Percentiles rank a stretch among this genome's conserved stretches.
Conservation (phyloP, 257 asterid species). For the Nicotiana benthamiana region DNA sequence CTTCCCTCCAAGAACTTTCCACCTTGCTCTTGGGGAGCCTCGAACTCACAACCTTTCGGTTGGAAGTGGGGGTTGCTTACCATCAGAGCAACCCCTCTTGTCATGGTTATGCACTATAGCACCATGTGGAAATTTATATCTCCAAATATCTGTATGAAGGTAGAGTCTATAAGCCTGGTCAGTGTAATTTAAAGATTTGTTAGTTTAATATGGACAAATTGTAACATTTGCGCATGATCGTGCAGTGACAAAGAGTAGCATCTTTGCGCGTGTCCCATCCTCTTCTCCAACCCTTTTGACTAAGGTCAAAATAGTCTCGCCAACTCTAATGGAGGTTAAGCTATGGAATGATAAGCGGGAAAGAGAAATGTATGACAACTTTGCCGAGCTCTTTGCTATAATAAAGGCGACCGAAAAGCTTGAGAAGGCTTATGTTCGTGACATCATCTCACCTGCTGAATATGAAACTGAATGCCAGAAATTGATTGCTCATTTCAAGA, state of each 20-base stretch:
- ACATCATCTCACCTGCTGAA: slow-evolving; percentile 49
- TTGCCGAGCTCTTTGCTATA: slow-evolving; percentile 83
- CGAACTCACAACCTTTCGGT: too few species aligned
- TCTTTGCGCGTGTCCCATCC: slow-evolving; percentile 95
- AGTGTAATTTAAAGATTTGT: background rate
- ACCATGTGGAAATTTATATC: background rate
- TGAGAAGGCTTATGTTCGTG: slow-evolving; percentile 83
- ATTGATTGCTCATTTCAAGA: slow-evolving; percentile 72
- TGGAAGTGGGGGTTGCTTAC: too few species aligned
- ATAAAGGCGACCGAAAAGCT: slow-evolving; percentile 91
- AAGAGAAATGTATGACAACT: slow-evolving; percentile 89
- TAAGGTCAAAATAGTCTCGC: background rate
- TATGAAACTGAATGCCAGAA: slow-evolving; percentile 80
- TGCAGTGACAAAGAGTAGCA: slow-evolving; percentile 32
- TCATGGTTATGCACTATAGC: background rate
- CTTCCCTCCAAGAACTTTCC: too few species aligned
- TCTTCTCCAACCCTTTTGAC: slow-evolving; percentile 69
- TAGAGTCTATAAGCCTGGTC: background rate
- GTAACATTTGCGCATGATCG: slow-evolving; percentile 12
- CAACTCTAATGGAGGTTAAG: slow-evolving; percentile 71
- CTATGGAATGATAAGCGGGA: slow-evolving; percentile 98
- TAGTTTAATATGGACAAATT: slow-evolving; percentile 6
- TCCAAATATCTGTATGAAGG: background rate
- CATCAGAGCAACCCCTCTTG: too few species aligned
- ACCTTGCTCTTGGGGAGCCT: too few species aligned